Conservation (phyloP, 306 rosid genomes). For the Lupinus albus region DNA sequence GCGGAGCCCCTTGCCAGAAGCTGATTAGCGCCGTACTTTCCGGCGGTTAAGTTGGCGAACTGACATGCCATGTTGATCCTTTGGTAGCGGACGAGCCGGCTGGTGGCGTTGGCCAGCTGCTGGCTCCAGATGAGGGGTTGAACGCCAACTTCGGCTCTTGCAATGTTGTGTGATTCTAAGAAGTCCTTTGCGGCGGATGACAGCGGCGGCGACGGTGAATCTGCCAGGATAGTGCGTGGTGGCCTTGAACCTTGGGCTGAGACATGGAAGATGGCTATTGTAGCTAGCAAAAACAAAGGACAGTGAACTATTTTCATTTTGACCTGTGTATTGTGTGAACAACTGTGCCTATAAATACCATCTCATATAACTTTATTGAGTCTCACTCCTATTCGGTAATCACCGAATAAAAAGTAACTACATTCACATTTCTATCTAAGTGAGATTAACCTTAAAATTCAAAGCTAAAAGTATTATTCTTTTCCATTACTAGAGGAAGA, state of each 20-base stretch:
- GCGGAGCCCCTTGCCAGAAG: slow-evolving; percentile 45
- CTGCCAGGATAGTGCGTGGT: background rate
- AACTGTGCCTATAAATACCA: background rate
- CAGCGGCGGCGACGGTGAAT: background rate
- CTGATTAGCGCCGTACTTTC: slow-evolving; percentile 78
- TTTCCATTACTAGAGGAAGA: too few species aligned
- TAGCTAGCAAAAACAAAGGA: slow-evolving; percentile 13
- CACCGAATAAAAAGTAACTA: too few species aligned
- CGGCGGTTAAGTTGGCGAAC: slow-evolving; percentile 63
- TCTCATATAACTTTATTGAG: too few species aligned
- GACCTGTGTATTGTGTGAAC: background rate
- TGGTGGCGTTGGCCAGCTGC: slow-evolving; percentile 51
- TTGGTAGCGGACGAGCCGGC: slow-evolving; percentile 61
- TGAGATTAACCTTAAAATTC: too few species aligned
- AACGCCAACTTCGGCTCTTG: slow-evolving; percentile 79
- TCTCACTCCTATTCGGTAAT: too few species aligned
- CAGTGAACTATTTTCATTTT: background rate
- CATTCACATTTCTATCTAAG: too few species aligned
- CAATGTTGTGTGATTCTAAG: slow-evolving; percentile 69
- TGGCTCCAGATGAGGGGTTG: slow-evolving; percentile 65
- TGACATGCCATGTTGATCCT: slow-evolving; percentile 56
- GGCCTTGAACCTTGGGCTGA: background rate
- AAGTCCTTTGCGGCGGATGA: slow-evolving; percentile 49
- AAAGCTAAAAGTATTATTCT: too few species aligned
- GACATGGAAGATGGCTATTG: slow-evolving; percentile 32